Base-by-base conservation (phyloP, 2,329 filamentous ascomycete genomes). In the Cladorrhinum sp. region DNA sequence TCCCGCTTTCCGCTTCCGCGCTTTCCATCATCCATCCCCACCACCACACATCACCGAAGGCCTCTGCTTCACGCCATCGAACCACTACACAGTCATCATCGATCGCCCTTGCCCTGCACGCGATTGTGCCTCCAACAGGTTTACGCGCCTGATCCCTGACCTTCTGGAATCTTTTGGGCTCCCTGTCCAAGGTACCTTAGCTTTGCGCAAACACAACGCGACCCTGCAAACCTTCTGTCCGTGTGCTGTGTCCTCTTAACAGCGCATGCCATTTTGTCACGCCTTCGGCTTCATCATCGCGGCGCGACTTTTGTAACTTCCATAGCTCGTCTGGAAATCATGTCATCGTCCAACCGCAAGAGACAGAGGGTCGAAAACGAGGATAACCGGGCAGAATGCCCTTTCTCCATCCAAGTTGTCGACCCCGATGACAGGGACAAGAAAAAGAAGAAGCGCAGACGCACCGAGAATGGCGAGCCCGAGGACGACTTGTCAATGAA, bases 361-460 rank as follows among this genome's bases (percentile, higher is more conserved):
- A 79, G 83, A 66, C 78, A 80, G 62, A 79, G 80, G 68, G 71
- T 76, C 58, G 76, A 80, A 57, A 67, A 73, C 60, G 73, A 75
- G 62, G 78, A 82, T 62, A 82, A 83, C 66, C 78, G 81, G 65
- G 83, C 83, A 69, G 82, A 85, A 66, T 85, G 82, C 64, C 82
- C 82, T 10, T 86, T 84, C 62, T 73, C 71, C 42, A 76, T 84
- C 57, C 71, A 72, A 42, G 72, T 78, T 55, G 76, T 79, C 62
- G 77, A 80, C 59, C 73, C 77, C 8, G 82, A 80, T 60, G 75
- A 77, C 33, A 77, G 75, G 72, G 81, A 82, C 61, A 73, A 75
- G 63, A 79, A 79, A 66, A 68, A 75, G 62, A 72, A 72, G 65
- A 79, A 79, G 71, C 72, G 74, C 65, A 71, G 74, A 66, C 77